Conservation (phyloP, 1,284 basidiomycete genomes). For the Anthracocystis walkeri region DNA sequence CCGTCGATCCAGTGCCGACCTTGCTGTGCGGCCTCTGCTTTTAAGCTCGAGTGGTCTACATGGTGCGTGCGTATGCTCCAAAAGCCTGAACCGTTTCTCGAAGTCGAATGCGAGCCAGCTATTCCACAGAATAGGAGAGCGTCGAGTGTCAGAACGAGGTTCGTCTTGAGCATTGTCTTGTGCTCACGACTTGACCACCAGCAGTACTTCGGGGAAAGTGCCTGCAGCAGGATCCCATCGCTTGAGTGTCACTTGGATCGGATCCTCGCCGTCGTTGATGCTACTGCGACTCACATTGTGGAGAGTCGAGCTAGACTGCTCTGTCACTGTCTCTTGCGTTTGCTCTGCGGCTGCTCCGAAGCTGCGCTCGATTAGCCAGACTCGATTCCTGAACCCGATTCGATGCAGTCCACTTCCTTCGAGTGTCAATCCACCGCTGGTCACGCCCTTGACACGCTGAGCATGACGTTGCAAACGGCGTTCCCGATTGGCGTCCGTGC, state of each 20-base stretch:
- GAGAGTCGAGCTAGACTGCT: conserved; percentile 7
- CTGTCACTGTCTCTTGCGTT: neutral
- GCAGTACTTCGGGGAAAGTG: conserved; percentile 57
- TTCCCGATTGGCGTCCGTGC: conserved; percentile 42
- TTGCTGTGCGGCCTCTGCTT: neutral
- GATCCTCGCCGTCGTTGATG: conserved; percentile 17
- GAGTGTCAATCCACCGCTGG: neutral
- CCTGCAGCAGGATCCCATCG: conserved; percentile 60
- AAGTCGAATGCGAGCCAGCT: conserved; percentile 18
- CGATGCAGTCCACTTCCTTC: conserved; percentile 48
- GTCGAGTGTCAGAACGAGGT: conserved; percentile 18
- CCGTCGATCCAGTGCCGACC: neutral
- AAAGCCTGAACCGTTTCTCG: conserved; percentile 43
- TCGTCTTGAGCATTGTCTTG: neutral
- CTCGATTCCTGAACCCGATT: conserved; percentile 65
- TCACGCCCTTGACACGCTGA: conserved; percentile 1
- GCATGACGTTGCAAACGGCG: conserved; percentile 24
- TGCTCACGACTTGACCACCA: conserved; percentile 55
- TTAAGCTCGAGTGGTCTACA: conserved; percentile 4
- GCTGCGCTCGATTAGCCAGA: conserved; percentile 58
- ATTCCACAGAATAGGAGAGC: neutral
- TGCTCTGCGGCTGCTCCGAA: conserved; percentile 13
- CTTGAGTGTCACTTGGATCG: conserved; percentile 34
- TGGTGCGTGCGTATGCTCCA: conserved; percentile 39
- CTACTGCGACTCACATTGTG: conserved; percentile 31